phyloP scores from a whole-genome alignment of 2,329 filamentous ascomycete species.

The Aspergillus floridensis region DNA sequence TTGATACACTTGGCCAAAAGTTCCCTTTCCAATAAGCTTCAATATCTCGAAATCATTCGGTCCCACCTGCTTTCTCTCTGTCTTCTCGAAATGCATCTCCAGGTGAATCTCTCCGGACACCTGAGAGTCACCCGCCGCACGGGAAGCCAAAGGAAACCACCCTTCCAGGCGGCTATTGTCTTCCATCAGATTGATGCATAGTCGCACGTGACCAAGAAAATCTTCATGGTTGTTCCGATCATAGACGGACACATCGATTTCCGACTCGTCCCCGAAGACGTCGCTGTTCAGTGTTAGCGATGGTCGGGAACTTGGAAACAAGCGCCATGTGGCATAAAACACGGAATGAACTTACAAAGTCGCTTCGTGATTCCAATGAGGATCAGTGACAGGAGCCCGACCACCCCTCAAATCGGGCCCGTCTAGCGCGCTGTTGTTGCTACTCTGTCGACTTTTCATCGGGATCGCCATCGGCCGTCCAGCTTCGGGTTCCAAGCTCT shows the following conservation, averaged over 20 bases:
- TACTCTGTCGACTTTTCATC: constrained; percentile 95
- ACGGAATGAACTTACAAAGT: constrained; percentile 69
- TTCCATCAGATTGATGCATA: constrained; percentile 68
- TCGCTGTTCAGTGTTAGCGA: constrained; percentile 58
- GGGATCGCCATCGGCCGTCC: constrained; percentile 89
- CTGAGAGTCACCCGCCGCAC: constrained; percentile 73
- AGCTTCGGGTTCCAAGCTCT: constrained; percentile 73
- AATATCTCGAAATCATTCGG: constrained; percentile 95
- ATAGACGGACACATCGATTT: constrained; percentile 91
- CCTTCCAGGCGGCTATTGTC: constrained; percentile 70
- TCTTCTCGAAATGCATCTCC: constrained; percentile 78
- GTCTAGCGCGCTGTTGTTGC: constrained; percentile 81
- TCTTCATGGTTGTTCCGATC: constrained; percentile 81
- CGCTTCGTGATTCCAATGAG: constrained; percentile 93
- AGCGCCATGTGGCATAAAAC: neutral
- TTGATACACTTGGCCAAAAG: constrained; percentile 97
- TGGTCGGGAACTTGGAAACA: neutral
- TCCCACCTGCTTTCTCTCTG: constrained; percentile 86
- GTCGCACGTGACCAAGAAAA: constrained; percentile 85
- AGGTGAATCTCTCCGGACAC: constrained; percentile 86
- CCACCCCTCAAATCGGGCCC: constrained; percentile 52
- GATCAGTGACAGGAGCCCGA: constrained; percentile 71
- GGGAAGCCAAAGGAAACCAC: constrained; percentile 80
- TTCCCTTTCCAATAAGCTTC: constrained; percentile 95
- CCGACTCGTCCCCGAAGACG: constrained; percentile 84